Evolutionary conservation across 352 stramenopile genomes (phyloP).

Genomic region (Pythium vanterpoolii): DNA sequence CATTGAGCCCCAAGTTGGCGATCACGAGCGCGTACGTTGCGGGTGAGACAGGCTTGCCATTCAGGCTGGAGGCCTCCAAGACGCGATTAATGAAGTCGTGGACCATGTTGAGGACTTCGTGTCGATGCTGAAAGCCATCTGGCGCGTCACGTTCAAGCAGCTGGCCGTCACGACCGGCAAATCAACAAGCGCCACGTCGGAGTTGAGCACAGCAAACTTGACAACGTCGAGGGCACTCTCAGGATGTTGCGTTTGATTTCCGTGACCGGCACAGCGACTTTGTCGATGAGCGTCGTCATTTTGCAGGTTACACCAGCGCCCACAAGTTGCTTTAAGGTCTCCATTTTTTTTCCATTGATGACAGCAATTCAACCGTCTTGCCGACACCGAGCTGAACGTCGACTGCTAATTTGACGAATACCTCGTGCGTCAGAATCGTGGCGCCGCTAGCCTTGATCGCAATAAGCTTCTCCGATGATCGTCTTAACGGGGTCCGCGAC

Average conservation of each 20-base stretch:
- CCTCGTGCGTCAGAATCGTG: constrained; percentile 3
- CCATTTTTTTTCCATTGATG: constrained; percentile 1
- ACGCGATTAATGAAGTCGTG: constrained; percentile 42
- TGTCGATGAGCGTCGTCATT: constrained; percentile 18
- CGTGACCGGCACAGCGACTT: too few species aligned
- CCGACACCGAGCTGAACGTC: too few species aligned
- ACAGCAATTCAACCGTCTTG: too few species aligned
- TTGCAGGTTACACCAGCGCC: constrained; percentile 17
- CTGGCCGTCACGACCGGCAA: constrained; percentile 41
- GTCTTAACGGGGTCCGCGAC: too few species aligned
- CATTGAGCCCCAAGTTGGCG: constrained; percentile 37
- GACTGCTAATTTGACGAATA: too few species aligned
- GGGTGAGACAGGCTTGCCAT: constrained; percentile 34
- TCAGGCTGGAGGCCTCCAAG: constrained; percentile 35
- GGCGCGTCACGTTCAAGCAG: constrained; percentile 26
- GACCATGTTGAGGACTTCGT: constrained; percentile 41
- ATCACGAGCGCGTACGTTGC: constrained; percentile 41
- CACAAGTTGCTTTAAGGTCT: constrained; percentile 16
- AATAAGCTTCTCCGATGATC: too few species aligned
- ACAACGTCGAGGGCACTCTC: constrained; percentile 29
- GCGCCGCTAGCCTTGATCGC: constrained; percentile 22
- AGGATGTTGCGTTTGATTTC: constrained; percentile 4
- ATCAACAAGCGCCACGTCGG: constrained; percentile 42
- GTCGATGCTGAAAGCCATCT: constrained; percentile 22
- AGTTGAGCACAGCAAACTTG: constrained; percentile 31